Percentiles rank a stretch among this genome's conserved stretches.
Conservation (phyloP, 495 filamentous ascomycete species). For the Rostrohypoxylon terebratum region DNA sequence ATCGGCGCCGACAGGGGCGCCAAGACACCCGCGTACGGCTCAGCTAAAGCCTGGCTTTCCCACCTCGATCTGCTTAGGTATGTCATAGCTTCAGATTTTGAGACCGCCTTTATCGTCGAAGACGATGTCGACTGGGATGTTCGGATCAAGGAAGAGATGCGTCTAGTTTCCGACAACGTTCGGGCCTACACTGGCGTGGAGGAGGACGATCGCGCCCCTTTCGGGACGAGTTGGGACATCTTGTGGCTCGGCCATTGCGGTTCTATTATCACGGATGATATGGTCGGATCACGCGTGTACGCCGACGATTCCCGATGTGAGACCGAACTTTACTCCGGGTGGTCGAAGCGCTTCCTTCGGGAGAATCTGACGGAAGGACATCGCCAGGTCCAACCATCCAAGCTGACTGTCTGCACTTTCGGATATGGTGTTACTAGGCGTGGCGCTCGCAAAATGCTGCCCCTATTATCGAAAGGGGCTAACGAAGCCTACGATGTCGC, state of each 20-base stretch:
- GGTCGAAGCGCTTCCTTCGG: conserved; percentile 37
- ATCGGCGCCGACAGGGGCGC: conserved; percentile 15
- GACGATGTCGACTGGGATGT: conserved; percentile 65
- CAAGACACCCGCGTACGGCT: conserved; percentile 24
- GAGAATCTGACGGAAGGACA: conserved; percentile 29
- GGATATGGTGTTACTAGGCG: conserved; percentile 55
- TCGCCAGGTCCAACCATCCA: conserved; percentile 55
- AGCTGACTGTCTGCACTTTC: conserved; percentile 59
- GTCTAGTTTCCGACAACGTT: conserved; percentile 53
- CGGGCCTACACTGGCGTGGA: conserved; percentile 32
- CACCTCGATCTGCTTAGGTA: conserved; percentile 53
- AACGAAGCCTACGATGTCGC: conserved; percentile 42
- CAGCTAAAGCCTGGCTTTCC: conserved; percentile 47
- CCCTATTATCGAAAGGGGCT: conserved; percentile 28
- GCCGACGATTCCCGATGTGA: conserved; percentile 37
- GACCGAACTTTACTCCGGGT: conserved; percentile 34
- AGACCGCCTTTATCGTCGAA: conserved; percentile 62
- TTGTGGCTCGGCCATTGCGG: conserved; percentile 64
- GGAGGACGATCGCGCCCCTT: conserved; percentile 51
- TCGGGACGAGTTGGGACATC: conserved; percentile 61
- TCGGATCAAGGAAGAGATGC: conserved; percentile 54
- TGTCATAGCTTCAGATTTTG: conserved; percentile 54
- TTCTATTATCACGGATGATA: conserved; percentile 34
- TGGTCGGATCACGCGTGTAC: conserved; percentile 27
- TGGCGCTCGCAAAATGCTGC: conserved; percentile 43